These are phyloP conservation scores for Tephrocybe rancida DNA, from an alignment of 768 basidiomycete genomes.

Conservation along the genomic window DNA sequence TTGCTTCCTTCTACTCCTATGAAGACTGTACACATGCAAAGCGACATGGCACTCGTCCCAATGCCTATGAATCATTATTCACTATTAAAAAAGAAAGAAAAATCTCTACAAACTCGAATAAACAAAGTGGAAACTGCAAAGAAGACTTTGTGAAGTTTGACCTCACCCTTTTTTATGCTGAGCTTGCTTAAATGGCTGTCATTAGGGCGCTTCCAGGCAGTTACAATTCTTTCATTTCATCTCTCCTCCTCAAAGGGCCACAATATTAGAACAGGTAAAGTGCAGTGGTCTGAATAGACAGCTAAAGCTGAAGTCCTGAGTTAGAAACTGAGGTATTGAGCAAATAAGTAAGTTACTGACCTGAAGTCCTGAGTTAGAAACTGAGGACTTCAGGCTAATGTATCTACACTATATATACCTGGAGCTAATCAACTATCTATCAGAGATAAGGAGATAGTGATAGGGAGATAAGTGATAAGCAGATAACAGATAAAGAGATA, in stretches of 20 bases:
- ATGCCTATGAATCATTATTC: conserved; percentile 12
- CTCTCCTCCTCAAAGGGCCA: conserved; percentile 1
- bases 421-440: too few species aligned
- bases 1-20: background rate
- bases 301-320: too few species aligned
- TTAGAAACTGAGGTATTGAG: too few species aligned
- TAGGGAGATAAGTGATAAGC: too few species aligned
- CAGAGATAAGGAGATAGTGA: too few species aligned
- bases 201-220: conserved; percentile 23
- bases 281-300: too few species aligned
- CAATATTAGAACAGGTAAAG: too few species aligned
- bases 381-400: too few species aligned
- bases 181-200: conserved; percentile 22
- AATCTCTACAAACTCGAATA: conserved; percentile 14
- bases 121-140: conserved; percentile 14
- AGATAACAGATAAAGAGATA: too few species aligned
- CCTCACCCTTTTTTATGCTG: conserved; percentile 15
- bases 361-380: too few species aligned
- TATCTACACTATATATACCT: too few species aligned
- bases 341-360: too few species aligned
- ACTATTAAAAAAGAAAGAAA: conserved; percentile 19
- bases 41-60: background rate
- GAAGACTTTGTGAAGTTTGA: conserved; percentile 18
- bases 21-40: background rate
- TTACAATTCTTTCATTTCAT: conserved; percentile 8